Base-by-base conservation (phyloP, 2,329 filamentous ascomycete genomes). In the Xylariaceae sp. region DNA sequence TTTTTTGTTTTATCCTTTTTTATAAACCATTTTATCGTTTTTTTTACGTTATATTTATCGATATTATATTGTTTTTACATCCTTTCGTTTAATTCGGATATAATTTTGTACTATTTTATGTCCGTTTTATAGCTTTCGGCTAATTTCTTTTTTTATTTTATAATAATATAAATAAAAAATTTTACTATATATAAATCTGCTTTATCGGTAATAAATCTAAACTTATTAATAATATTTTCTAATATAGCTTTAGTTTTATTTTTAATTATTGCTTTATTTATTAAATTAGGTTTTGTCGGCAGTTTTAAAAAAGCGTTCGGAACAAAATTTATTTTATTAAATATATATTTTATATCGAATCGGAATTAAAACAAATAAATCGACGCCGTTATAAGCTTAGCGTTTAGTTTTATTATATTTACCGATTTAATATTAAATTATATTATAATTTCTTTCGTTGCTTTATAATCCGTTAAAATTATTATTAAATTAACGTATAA, bases 291-390 rank as follows among this genome's bases (percentile, higher is more conserved):
- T 12, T 39, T 40, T 30, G 15, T 27, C 15, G n/a, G 12, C 9
- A 46, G 12, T 12, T n/a, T 14, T 18, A 14, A 39, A 5, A 46
- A 17, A 11, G 31, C 31, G 12, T 46, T 40, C 4, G 39, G 15
- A n/a, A 46, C 39, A 31, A 14, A 46, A 19, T 46, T 46, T n/a
- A 46, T 17, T 15, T 27, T 19, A 11, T 17, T 46, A 5, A 46
- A 17, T 2, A 46, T 39, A 31, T 46, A 46, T n/a, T 46, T 39
- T 30, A 46, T 31, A 7, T 46, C 9, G 2, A 46, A 31, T n/a
- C 14, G 31, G 39, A 39, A 46, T 32, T 46, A 46, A 14, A 39
- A 46, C 7, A 40, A 46, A 19, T 38, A 39, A 14, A 27, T 39
- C 14, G 31, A 27, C 31, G 40, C 11, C 11, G 32, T 46, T 39